Evolutionary conservation across 2,329 filamentous ascomycete species (phyloP).

Genomic region (Tolypocladium ophioglossoides): DNA sequence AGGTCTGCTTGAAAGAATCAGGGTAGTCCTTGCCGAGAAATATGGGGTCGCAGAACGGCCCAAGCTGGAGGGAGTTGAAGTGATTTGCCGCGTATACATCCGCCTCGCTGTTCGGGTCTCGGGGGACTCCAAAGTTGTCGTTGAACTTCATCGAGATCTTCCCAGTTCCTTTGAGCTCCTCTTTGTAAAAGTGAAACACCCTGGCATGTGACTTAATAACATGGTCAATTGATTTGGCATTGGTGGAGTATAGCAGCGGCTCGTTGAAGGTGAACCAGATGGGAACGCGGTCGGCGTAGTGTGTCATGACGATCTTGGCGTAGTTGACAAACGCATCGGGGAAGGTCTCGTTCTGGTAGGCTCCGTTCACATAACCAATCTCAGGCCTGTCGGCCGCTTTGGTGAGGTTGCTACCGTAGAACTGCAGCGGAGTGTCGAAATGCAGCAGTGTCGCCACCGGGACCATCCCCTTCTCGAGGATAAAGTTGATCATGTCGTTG

Average conservation of each 20-base stretch:
- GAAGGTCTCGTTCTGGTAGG: constrained; percentile 34
- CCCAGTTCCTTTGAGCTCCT: constrained; percentile 38
- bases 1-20: constrained; percentile 30
- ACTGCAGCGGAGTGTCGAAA: constrained; percentile 35
- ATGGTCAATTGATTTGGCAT: constrained; percentile 26
- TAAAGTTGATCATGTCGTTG: constrained; percentile 40
- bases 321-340: constrained; percentile 42
- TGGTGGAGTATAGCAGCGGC: constrained; percentile 29
- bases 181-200: constrained; percentile 42
- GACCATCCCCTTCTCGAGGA: constrained; percentile 36
- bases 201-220: constrained; percentile 38
- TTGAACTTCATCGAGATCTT: constrained; percentile 39
- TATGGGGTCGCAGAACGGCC: constrained; percentile 41
- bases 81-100: constrained; percentile 35
- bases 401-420: constrained; percentile 24
- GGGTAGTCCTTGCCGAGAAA: constrained; percentile 42
- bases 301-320: constrained; percentile 38
- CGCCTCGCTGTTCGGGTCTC: constrained; percentile 23
- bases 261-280: constrained; percentile 45
- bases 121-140: constrained; percentile 39
- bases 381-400: constrained; percentile 10
- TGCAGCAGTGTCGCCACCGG: constrained; percentile 38
- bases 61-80: constrained; percentile 36
- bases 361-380: constrained; percentile 30
- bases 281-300: constrained; percentile 39